These are phyloP conservation scores for Pisolithus tinctorius DNA, from an alignment of 768 basidiomycete species.

Conservation along the genomic window DNA sequence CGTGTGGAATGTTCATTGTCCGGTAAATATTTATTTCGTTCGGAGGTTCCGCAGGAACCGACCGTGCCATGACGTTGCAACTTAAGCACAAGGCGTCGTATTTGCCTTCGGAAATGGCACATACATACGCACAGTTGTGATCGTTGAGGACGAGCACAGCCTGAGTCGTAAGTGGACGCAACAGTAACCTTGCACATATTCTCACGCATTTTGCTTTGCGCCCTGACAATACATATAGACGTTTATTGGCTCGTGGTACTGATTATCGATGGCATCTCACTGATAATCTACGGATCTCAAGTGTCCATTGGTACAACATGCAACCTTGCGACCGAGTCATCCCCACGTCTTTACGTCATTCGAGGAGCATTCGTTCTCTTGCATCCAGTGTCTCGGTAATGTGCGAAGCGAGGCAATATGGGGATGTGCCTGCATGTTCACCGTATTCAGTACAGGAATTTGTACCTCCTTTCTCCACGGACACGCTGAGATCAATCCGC, in stretches of 20 bases:
- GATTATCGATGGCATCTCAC: conserved; percentile 23
- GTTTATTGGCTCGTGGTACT: conserved; percentile 15
- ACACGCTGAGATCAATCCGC: conserved; percentile 17
- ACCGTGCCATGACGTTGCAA: neutral
- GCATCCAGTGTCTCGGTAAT: conserved; percentile 23
- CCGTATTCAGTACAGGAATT: conserved; percentile 1
- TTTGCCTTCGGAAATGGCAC: neutral
- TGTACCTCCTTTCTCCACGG: conserved; percentile 21
- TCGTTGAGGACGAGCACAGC: neutral
- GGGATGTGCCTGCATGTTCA: neutral
- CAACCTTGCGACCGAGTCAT: conserved; percentile 15
- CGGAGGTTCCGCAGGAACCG: neutral
- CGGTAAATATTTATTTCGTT: neutral
- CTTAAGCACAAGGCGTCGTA: neutral
- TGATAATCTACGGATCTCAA: conserved; percentile 11
- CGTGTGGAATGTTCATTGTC: conserved; percentile 14
- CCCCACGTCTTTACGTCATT: conserved; percentile 24
- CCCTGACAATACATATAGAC: neutral
- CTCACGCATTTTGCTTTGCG: neutral
- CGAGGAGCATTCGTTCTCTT: conserved; percentile 21
- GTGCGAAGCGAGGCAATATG: conserved; percentile 16
- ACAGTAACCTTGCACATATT: neutral
- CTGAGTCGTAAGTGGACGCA: neutral
- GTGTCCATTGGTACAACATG: neutral
- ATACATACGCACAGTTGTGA: neutral